These are phyloP conservation scores for Licmophora abbreviata DNA, from an alignment of 108 stramenopile species.

Conservation along the genomic window DNA sequence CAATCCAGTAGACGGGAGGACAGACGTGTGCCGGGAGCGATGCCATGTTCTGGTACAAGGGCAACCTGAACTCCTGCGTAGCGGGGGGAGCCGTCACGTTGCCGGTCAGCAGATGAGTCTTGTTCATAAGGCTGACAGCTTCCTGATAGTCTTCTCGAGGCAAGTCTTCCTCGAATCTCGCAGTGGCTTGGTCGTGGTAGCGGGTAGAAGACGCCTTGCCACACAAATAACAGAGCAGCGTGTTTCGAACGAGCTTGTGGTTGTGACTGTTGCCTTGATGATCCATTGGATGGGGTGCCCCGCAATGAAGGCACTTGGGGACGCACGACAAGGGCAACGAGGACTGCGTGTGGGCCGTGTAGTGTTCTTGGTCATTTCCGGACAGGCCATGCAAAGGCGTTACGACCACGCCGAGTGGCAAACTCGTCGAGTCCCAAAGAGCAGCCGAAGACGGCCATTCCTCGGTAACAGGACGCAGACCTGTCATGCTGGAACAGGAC, in stretches of 20 bases:
- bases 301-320: constrained; percentile 40
- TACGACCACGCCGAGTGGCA: constrained; percentile 27
- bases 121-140: background rate
- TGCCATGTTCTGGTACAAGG: constrained; percentile 6
- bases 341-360: background rate
- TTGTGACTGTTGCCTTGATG: background rate
- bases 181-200: constrained; percentile 17
- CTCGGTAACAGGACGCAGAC: constrained; percentile 19
- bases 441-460: constrained; percentile 16
- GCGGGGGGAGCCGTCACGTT: constrained; percentile 3
- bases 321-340: constrained; percentile 15
- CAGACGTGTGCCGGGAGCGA: constrained; percentile 29
- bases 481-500: no score
- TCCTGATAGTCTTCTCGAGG: no score
- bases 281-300: constrained; percentile 52
- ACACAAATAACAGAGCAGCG: constrained; percentile 37
- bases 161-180: constrained; percentile 5
- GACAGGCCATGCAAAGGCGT: constrained; percentile 21
- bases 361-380: no score
- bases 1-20: constrained; percentile 51
- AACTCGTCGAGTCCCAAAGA: constrained; percentile 35
- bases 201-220: constrained; percentile 17
- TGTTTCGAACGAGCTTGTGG: background rate
- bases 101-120: background rate
- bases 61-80: background rate